Percentiles rank a stretch among this genome's conserved stretches.
These are phyloP conservation scores for Pulchroboletus neoregius DNA, from an alignment of 1,284 basidiomycete species.

Conservation along the genomic window DNA sequence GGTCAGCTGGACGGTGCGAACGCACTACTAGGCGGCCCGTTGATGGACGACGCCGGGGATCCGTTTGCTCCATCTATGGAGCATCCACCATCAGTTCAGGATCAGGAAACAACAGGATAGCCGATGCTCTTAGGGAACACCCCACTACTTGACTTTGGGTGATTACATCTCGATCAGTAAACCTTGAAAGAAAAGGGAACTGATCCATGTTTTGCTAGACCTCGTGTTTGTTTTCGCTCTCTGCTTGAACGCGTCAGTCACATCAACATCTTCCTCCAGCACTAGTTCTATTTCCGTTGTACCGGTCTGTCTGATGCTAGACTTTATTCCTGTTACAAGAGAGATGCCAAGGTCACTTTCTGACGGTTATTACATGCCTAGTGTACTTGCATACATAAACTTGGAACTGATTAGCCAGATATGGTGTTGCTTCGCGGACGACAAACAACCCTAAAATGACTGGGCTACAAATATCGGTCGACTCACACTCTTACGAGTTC, in stretches of 20 bases:
- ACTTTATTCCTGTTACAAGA: too few relatives aligned
- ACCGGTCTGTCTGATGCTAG: background rate
- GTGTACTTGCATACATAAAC: background rate
- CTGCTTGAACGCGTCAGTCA: background rate
- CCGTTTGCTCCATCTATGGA: constrained; percentile 45
- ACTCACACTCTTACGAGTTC: background rate
- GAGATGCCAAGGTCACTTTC: background rate
- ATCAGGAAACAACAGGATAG: constrained; percentile 14
- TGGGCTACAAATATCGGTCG: constrained; percentile 17
- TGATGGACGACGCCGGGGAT: constrained; percentile 56
- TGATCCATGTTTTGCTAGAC: constrained; percentile 10
- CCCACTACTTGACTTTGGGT: constrained; percentile 2
- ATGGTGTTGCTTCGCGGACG: constrained; percentile 8
- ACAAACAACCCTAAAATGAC: constrained; percentile 27
- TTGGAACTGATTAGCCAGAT: background rate
- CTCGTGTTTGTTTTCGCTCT: background rate
- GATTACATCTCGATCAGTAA: constrained; percentile 1
- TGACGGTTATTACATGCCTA: background rate
- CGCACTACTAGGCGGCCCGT: constrained; percentile 52
- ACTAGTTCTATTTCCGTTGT: background rate
- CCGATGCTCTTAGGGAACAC: background rate
- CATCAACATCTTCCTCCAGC: background rate
- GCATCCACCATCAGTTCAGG: constrained; percentile 14
- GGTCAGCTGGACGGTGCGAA: constrained; percentile 51
- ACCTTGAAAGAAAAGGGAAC: background rate